Conservation (phyloP, 1,284 basidiomycete species). For the Fomitopsis palustris region DNA sequence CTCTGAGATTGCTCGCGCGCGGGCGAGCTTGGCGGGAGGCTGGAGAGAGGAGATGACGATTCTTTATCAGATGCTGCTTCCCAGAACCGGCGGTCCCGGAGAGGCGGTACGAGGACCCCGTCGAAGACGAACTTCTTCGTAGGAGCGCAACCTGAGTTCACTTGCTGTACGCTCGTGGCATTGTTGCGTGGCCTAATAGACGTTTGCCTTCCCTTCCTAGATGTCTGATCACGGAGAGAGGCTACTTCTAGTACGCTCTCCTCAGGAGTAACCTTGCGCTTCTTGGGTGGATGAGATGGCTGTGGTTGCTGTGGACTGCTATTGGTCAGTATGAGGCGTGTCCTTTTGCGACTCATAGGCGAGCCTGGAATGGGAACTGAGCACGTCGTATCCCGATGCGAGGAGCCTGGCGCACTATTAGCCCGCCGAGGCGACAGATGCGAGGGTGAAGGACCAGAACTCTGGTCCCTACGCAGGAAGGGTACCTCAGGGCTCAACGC, state of each 20-base stretch:
- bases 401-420: neutral
- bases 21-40: neutral
- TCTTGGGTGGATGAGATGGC: neutral
- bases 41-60: neutral
- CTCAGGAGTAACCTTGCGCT: neutral
- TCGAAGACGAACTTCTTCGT: neutral
- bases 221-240: too few species aligned
- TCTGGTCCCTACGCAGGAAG: neutral
- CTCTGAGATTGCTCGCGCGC: neutral
- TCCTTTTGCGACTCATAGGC: neutral
- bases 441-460: neutral
- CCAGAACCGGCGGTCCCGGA: neutral
- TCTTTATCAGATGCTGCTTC: neutral
- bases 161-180: neutral
- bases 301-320: neutral
- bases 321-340: too few species aligned
- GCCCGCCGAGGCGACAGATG: neutral
- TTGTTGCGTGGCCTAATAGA: neutral
- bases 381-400: neutral
- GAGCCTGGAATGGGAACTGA: neutral
- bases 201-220: too few species aligned
- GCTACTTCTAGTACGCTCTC: neutral
- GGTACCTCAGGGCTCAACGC: neutral
- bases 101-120: neutral
- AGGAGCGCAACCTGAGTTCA: neutral